Conservation (phyloP, 495 filamentous ascomycete species). For the Neurospora cerealis region DNA sequence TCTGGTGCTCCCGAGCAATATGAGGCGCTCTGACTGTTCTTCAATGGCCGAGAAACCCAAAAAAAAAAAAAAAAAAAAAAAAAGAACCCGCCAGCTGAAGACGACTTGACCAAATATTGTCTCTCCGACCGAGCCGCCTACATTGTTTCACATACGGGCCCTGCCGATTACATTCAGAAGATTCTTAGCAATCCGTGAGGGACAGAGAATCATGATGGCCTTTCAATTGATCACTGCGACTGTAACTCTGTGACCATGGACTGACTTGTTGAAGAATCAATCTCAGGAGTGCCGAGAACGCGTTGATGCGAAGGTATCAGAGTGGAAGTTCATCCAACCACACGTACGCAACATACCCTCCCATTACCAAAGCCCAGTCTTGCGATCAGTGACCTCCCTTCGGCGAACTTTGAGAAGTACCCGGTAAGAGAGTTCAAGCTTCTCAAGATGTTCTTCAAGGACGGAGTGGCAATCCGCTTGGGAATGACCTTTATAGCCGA, state of each 20-base stretch:
- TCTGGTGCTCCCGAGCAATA: not conserved
- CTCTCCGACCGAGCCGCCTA: too few relatives aligned
- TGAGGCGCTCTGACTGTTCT: too few relatives aligned
- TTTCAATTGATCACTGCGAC: not conserved
- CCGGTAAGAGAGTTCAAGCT: constrained; percentile 10
- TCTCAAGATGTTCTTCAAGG: constrained; percentile 24
- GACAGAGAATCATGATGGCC: constrained; percentile 7
- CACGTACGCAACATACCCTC: not conserved
- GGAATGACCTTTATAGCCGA: constrained; percentile 33
- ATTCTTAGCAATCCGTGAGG: constrained; percentile 8
- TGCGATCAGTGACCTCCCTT: constrained; percentile 39
- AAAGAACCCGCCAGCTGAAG: too few relatives aligned
- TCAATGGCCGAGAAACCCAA: too few relatives aligned
- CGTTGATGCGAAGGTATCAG: constrained; percentile 9
- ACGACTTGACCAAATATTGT: too few relatives aligned
- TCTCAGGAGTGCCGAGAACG: constrained; percentile 14
- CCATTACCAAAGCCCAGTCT: not conserved
- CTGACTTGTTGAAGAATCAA: constrained; percentile 5
- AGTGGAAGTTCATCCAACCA: constrained; percentile 10
- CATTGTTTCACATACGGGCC: too few relatives aligned
- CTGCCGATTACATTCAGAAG: not conserved
- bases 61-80: too few relatives aligned
- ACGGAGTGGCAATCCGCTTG: constrained; percentile 37
- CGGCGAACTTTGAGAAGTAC: constrained; percentile 32
- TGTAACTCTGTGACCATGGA: not conserved